These are phyloP conservation scores for Macrophomina tecta DNA, from an alignment of 2,329 filamentous ascomycete genomes.

Conservation along the genomic window DNA sequence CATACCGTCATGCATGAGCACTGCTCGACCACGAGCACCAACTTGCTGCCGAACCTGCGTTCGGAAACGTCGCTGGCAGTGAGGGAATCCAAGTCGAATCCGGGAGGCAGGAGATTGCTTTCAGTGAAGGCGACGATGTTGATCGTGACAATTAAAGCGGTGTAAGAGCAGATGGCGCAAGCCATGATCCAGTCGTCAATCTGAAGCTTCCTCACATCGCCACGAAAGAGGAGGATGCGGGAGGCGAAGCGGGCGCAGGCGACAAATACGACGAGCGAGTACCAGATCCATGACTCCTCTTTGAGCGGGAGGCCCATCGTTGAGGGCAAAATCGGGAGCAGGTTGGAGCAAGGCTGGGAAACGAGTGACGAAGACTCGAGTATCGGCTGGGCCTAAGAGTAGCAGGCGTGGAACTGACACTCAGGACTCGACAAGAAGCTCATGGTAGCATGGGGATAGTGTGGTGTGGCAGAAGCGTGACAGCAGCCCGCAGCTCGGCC, in stretches of 20 bases:
- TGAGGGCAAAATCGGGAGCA: neutral
- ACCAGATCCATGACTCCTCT: conserved; percentile 57
- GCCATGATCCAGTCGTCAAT: conserved; percentile 65
- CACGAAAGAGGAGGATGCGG: conserved; percentile 50
- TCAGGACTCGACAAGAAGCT: conserved; percentile 27
- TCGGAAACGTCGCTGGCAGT: conserved; percentile 41
- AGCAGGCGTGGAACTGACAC: conserved; percentile 27
- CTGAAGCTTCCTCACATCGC: conserved; percentile 56
- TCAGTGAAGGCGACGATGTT: conserved; percentile 50
- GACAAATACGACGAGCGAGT: conserved; percentile 48
- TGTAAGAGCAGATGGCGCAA: conserved; percentile 57
- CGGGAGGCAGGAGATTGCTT: conserved; percentile 53
- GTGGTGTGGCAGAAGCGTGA: neutral
- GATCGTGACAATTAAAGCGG: conserved; percentile 56
- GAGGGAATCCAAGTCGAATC: conserved; percentile 52
- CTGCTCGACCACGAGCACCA: conserved; percentile 48
- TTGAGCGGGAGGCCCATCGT: conserved; percentile 37
- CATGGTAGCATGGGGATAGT: conserved; percentile 27
- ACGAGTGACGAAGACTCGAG: conserved; percentile 5
- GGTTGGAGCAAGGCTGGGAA: neutral
- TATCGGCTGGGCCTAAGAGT: conserved; percentile 17
- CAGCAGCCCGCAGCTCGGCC: conserved; percentile 2
- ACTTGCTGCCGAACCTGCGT: conserved; percentile 48
- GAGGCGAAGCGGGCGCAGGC: conserved; percentile 50
- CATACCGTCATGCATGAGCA: conserved; percentile 46